Evolutionary conservation across 2,329 filamentous ascomycete genomes (phyloP).

Genomic region (Fusarium poae): DNA sequence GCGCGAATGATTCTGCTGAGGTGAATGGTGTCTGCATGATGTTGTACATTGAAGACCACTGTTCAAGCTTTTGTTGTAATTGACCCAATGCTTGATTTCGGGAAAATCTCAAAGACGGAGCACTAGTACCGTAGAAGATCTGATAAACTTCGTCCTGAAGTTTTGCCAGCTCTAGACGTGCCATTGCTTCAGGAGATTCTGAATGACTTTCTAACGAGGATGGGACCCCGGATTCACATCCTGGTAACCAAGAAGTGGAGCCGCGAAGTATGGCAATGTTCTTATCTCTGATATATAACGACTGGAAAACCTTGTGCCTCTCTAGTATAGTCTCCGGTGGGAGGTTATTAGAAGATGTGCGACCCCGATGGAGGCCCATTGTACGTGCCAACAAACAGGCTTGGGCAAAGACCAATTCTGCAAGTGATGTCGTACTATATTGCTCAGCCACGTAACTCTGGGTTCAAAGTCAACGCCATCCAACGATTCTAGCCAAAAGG

Average conservation of each 20-base stretch:
- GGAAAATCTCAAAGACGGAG: conserved; percentile 12
- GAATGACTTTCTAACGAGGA: conserved; percentile 12
- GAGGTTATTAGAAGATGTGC: conserved; percentile 16
- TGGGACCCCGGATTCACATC: conserved; percentile 31
- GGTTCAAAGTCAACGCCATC: not conserved
- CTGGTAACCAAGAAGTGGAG: conserved; percentile 38
- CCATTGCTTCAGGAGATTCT: conserved; percentile 3
- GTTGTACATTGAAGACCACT: conserved; percentile 38
- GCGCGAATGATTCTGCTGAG: conserved; percentile 13
- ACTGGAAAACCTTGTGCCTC: conserved; percentile 44
- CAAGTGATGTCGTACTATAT: conserved; percentile 44
- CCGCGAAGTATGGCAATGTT: conserved; percentile 43
- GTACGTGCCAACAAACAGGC: conserved; percentile 46
- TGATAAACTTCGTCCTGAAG: conserved; percentile 47
- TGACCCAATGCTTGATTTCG: conserved; percentile 28
- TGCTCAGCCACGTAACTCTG: conserved; percentile 48
- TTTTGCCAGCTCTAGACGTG: conserved; percentile 43
- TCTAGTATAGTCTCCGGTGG: conserved; percentile 35
- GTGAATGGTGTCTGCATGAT: conserved; percentile 26
- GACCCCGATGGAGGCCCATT: conserved; percentile 46
- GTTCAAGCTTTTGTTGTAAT: conserved; percentile 42
- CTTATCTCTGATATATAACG: conserved; percentile 47
- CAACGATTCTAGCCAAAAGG: too few relatives aligned
- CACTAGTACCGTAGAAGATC: conserved; percentile 27
- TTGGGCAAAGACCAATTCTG: conserved; percentile 47